Conservation (phyloP, 2,329 filamentous ascomycete species). For the Aspergillus neoniger region DNA sequence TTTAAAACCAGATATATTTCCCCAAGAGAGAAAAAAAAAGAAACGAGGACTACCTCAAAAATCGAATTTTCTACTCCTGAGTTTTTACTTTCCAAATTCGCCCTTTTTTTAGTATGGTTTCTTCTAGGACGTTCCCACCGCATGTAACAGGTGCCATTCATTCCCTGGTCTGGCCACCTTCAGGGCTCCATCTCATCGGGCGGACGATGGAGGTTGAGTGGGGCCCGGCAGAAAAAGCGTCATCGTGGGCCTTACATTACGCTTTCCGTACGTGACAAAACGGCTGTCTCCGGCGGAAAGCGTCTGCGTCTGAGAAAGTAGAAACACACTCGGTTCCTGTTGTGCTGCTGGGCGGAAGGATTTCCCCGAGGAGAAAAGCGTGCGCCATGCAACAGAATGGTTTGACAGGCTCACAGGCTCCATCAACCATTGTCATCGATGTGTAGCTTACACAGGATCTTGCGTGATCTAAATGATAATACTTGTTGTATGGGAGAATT, state of each 20-base stretch:
- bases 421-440: neutral
- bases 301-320: neutral
- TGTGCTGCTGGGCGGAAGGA: neutral
- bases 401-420: neutral
- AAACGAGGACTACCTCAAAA: slow-evolving; percentile 5
- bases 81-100: slow-evolving; percentile 18
- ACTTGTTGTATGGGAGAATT: too few species aligned
- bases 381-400: neutral
- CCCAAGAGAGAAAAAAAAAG: neutral
- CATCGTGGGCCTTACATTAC: slow-evolving; percentile 31
- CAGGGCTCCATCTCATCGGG: slow-evolving; percentile 19
- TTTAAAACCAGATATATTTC: slow-evolving; percentile 12
- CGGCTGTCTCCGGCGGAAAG: slow-evolving; percentile 10
- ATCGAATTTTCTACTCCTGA: slow-evolving; percentile 22
- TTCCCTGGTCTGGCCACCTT: slow-evolving; percentile 29
- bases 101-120: slow-evolving; percentile 17
- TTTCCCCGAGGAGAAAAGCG: neutral
- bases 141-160: slow-evolving; percentile 27
- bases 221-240: slow-evolving; percentile 25
- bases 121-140: slow-evolving; percentile 31
- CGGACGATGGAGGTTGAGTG: slow-evolving; percentile 18
- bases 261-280: slow-evolving; percentile 20
- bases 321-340: neutral
- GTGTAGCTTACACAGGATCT: neutral
- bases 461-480: neutral